phyloP scores from a whole-genome alignment of 106 monocot genomes.

The Dioscorea alata region DNA sequence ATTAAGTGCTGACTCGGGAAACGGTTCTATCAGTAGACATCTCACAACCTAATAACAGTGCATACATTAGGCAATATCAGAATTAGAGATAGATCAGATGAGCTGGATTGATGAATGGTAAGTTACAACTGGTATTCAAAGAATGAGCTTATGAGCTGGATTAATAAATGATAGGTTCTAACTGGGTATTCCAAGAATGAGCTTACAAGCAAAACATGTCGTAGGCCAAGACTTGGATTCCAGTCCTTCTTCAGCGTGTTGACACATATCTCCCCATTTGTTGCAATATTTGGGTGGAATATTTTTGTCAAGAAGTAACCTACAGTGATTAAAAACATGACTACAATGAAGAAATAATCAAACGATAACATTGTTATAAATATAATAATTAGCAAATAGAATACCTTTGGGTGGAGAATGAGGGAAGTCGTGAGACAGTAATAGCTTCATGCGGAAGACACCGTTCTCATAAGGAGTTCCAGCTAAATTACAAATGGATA shows the following conservation, averaged over 20 bases:
- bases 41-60: constrained; percentile 64
- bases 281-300: constrained; percentile 95
- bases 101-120: too few relatives aligned
- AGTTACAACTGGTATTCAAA: too few relatives aligned
- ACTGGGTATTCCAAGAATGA: neutral
- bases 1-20: constrained; percentile 92
- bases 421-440: constrained; percentile 85
- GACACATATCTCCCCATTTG: constrained; percentile 95
- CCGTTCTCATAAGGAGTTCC: constrained; percentile 99
- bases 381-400: neutral
- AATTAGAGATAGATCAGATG: too few relatives aligned
- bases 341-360: neutral
- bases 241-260: constrained; percentile 97
- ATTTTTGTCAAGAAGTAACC: constrained; percentile 96
- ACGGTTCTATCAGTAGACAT: constrained; percentile 93
- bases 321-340: constrained; percentile 13
- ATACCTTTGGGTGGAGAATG: constrained; percentile 92
- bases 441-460: constrained; percentile 84
- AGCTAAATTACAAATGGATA: constrained; percentile 29
- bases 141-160: too few relatives aligned
- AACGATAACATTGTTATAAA: neutral
- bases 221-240: constrained; percentile 86
- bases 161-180: too few relatives aligned
- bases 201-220: constrained; percentile 80
- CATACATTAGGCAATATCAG: too few relatives aligned